Base-by-base conservation (phyloP, 192 early-diverging fungal genomes). In the Coemansia aciculifera region DNA sequence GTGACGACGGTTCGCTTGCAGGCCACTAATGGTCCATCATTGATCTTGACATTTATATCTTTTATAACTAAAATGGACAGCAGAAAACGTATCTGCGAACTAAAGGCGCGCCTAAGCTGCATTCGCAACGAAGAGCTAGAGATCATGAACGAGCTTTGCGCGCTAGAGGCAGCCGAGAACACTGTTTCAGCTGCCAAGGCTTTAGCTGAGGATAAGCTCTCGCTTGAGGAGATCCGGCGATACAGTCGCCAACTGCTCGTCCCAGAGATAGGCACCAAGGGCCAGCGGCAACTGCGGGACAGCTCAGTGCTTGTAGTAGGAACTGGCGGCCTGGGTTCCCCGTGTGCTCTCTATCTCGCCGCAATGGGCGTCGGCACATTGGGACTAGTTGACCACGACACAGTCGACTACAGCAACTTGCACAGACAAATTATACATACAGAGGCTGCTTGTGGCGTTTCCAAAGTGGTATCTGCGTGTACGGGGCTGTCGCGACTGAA, bases 381-480 rank as follows among this genome's bases (percentile, higher is more conserved):
- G 21, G 97, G 97, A 7, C 89, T 98, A 19, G 87, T 95, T 0
- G 97, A 99, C 69, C 93, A 98, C 74, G 97, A 99, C 71, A 80
- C 67, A 0, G 92, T 99, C 0, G 97, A 97, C 72, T 79, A 81
- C 38, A 94, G 90, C 74, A 99, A 99, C 74, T 75, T 99, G 15
- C 96, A 99, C 71, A 88, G 97, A 0, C 97, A 99, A 76, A 86
- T 99, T 13, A 93, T 97, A 52, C 96, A 99, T 71, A 88, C 89
- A 19, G 91, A 97, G 62, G 77, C 83, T 0, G 74, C 85, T 13
- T 71, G 87, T 21, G 78, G 63, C 0, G 56, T 87, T 23, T 80
- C 87, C 44, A 99, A 99, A 73, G 89, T 91, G 0, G 74, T 87
- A 36, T 95, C 93, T 0, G 97, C 97, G 1, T 78, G 64, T 70